Base-by-base conservation (phyloP, 139 green algal genomes). In the Tetradesmus obliquus region DNA sequence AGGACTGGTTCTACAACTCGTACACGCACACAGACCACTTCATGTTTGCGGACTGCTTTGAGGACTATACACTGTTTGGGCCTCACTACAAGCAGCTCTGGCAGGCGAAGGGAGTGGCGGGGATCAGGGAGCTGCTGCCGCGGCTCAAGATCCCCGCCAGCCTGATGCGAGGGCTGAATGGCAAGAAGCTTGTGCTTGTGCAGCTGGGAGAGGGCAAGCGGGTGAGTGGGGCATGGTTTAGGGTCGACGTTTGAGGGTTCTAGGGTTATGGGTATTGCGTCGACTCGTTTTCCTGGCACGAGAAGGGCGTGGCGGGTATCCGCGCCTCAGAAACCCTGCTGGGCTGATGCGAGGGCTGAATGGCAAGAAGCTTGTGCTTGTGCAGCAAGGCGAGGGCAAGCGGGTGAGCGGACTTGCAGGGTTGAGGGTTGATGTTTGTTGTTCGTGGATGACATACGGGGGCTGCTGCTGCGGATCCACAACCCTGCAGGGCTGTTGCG, bases 1-100 rank as follows among this genome's bases (percentile, higher is more conserved):
- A 24, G 3, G 87, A 91, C 7, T 91, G n/a, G n/a, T 91, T 86
- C 87, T 91, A 91, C 87, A 91, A 84, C 45, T 19, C 66, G 58
- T 86, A 62, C 87, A 91, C 87, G 9, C 10, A 53, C 4, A 58
- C 3, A 3, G 32, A 24, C n/a, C 87, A 51, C 88, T 80, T 91
- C 7, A 88, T 17, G 3, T 60, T 82, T 22, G 88, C 87, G 69
- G 88, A 91, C 51, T 80, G 81, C 57, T 82, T 53, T 17, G 58
- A 87, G 79, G 88, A 91, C 60, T 87, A 57, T 79, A 60, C 66
- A 7, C 79, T 24, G 7, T 91, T 22, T 4, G 69, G 55, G 24
- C 7, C 22, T 1, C n/a, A 54, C 9, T 91, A 91, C 88, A 82
- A 51, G 55, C 32, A 87, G 54, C 20, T 87, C 12, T 87, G 24